These are phyloP conservation scores for Aspergillus nanangensis DNA, from an alignment of 495 filamentous ascomycete genomes.

Conservation along the genomic window DNA sequence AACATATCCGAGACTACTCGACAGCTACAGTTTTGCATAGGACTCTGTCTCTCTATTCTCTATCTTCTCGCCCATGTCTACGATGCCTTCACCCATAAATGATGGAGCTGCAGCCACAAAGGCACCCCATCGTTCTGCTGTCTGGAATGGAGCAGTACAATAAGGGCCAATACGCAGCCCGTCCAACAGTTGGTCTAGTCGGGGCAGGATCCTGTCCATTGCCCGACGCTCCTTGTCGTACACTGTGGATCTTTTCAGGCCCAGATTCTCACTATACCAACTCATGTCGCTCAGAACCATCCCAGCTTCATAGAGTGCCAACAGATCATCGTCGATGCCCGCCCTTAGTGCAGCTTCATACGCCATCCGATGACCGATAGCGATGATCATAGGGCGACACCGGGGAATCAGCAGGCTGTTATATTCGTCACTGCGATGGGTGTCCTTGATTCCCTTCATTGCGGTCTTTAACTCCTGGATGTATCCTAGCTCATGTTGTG, in stretches of 20 bases:
- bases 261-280: constrained; percentile 4
- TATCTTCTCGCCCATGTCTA: too few species aligned
- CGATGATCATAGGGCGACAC: constrained; percentile 22
- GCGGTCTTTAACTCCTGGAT: constrained; percentile 15
- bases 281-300: constrained; percentile 10
- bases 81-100: too few species aligned
- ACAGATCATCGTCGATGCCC: constrained; percentile 15
- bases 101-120: too few species aligned
- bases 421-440: constrained; percentile 22
- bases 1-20: too few species aligned
- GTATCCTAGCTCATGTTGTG: constrained; percentile 25
- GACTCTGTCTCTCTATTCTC: too few species aligned
- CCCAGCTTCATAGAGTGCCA: constrained; percentile 25
- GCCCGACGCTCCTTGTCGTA: constrained; percentile 2
- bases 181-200: background rate
- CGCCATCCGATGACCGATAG: constrained; percentile 34
- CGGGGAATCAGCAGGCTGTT: constrained; percentile 23
- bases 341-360: constrained; percentile 27
- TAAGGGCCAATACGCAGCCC: background rate
- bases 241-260: background rate
- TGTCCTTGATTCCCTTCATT: constrained; percentile 6
- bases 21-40: too few species aligned
- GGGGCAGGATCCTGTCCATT: background rate
- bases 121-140: too few species aligned
- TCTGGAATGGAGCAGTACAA: background rate